Evolutionary conservation across 768 basidiomycete genomes (phyloP).

Genomic region (Stropharia rugosoannulata): DNA sequence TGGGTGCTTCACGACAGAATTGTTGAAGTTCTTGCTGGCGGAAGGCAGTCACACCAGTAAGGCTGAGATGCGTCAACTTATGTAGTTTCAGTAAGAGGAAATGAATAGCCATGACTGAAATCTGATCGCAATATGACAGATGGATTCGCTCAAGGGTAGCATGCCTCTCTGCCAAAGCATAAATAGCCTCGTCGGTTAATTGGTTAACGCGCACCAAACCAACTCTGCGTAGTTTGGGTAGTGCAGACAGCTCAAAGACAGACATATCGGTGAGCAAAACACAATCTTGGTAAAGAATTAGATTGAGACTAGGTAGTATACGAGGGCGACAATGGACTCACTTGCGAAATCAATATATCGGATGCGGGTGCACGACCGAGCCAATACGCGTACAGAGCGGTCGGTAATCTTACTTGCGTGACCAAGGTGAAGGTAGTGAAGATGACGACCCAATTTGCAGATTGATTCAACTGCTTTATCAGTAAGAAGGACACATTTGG

Average conservation of each 20-base stretch:
- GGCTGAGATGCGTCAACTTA: conserved; percentile 89
- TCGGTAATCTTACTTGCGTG: conserved; percentile 92
- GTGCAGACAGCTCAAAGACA: conserved; percentile 83
- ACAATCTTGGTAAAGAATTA: conserved; percentile 57
- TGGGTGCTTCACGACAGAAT: conserved; percentile 87
- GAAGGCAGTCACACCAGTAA: conserved; percentile 97
- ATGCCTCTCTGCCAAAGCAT: conserved; percentile 82
- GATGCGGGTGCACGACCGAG: conserved; percentile 83
- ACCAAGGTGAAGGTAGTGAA: conserved; percentile 95
- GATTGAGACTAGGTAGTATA: not conserved
- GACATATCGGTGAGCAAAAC: conserved; percentile 87
- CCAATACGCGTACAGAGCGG: conserved; percentile 78
- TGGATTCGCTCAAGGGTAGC: conserved; percentile 93
- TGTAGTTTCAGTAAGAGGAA: conserved; percentile 87
- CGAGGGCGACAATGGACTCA: conserved; percentile 37
- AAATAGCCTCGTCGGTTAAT: conserved; percentile 92
- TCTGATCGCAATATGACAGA: conserved; percentile 95
- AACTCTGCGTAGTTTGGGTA: conserved; percentile 90
- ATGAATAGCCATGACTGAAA: conserved; percentile 88
- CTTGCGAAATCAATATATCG: conserved; percentile 97
- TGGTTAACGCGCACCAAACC: conserved; percentile 93
- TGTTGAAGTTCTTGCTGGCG: conserved; percentile 80
- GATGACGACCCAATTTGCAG: conserved; percentile 82
- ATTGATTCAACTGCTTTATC: conserved; percentile 83
- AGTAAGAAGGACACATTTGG: conserved; percentile 79